Percentiles rank a stretch among this genome's conserved stretches.
Conservation (phyloP, 1,284 basidiomycete species). For the Austropuccinia psidii region DNA sequence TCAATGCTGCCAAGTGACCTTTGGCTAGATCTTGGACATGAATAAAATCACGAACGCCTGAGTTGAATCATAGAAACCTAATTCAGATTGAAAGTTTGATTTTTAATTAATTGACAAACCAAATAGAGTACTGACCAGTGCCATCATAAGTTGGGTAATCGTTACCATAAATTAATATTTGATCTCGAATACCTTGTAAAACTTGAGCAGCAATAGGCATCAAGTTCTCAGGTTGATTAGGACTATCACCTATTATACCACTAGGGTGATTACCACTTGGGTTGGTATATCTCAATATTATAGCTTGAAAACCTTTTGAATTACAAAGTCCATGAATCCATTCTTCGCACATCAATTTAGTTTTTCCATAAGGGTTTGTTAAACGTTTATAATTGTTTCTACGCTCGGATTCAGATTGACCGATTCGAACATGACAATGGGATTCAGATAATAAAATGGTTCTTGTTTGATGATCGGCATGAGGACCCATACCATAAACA, state of each 20-base stretch:
- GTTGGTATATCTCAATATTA: constrained; percentile 42
- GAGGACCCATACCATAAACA: constrained; percentile 10
- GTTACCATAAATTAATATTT: constrained; percentile 40
- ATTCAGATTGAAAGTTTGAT: background rate
- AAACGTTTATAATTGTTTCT: constrained; percentile 3
- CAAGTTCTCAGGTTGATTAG: constrained; percentile 40
- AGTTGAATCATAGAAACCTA: background rate
- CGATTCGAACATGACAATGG: background rate
- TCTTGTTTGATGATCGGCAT: background rate
- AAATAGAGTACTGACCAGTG: constrained; percentile 26
- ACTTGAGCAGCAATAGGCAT: constrained; percentile 41
- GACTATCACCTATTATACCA: constrained; percentile 41
- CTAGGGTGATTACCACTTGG: constrained; percentile 42
- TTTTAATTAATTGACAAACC: background rate
- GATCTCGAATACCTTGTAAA: constrained; percentile 39
- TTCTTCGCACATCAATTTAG: constrained; percentile 36
- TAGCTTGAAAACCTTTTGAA: background rate
- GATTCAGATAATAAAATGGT: constrained; percentile 11
- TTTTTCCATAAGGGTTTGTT: constrained; percentile 21
- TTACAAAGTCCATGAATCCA: constrained; percentile 15
- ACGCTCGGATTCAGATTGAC: constrained; percentile 6
- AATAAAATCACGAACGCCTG: constrained; percentile 40
- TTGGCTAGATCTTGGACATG: constrained; percentile 41
- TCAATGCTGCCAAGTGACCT: constrained; percentile 41
- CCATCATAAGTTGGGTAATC: constrained; percentile 41